phyloP scores from a whole-genome alignment of 169 alveolate species.

The Cryptosporidium bovis region DNA sequence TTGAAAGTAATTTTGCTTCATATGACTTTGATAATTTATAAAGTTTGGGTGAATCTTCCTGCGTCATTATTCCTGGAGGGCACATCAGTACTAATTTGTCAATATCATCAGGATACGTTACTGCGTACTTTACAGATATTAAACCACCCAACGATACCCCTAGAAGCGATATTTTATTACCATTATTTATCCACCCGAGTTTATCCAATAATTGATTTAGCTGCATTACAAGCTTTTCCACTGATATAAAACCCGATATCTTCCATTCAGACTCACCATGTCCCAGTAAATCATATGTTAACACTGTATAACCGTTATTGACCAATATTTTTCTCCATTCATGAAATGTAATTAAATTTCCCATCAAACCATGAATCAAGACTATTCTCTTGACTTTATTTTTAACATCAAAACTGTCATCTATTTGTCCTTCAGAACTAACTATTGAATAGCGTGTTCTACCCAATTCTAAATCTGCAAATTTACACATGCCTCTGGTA shows the following conservation, averaged over 20 bases:
- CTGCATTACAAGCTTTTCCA: constrained; percentile 11
- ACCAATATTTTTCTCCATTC: constrained; percentile 5
- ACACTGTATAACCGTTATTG: constrained; percentile 16
- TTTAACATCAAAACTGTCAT: too few species aligned
- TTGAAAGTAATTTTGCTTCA: neutral
- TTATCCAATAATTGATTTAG: neutral
- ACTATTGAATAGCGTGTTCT: too few species aligned
- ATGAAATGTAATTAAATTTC: neutral
- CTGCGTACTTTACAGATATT: constrained; percentile 21
- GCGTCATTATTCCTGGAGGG: constrained; percentile 55
- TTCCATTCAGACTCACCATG: constrained; percentile 60
- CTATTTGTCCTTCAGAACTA: too few species aligned
- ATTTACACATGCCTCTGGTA: too few species aligned
- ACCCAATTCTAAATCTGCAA: too few species aligned
- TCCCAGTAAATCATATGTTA: constrained; percentile 55
- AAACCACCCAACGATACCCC: constrained; percentile 68
- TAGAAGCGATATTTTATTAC: neutral
- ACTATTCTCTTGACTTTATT: constrained; percentile 13
- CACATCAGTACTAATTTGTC: constrained; percentile 17
- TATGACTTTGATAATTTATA: constrained; percentile 17
- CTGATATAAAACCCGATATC: constrained; percentile 15
- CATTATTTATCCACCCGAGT: constrained; percentile 19
- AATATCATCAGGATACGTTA: constrained; percentile 17
- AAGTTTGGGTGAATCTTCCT: constrained; percentile 6
- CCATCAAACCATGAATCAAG: constrained; percentile 5